Evolutionary conservation across 108 stramenopile genomes (phyloP).

Genomic region (Stephanodiscus triporus): DNA sequence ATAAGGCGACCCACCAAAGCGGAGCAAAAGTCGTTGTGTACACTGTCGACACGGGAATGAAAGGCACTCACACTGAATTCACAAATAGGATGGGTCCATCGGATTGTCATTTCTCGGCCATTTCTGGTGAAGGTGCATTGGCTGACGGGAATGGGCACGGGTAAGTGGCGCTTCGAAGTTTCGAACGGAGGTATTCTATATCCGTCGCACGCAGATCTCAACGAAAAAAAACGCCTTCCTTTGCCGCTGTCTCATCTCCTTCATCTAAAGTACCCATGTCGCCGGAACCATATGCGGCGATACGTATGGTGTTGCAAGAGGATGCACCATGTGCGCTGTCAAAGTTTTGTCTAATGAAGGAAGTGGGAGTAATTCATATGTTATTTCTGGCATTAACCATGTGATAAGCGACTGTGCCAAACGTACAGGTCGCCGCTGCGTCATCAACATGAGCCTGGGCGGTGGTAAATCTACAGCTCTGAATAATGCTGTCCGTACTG

Average conservation of each 20-base stretch:
- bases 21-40: not conserved
- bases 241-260: not conserved
- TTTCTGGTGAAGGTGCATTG: not conserved
- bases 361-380: too few relatives aligned
- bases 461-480: not conserved
- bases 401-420: too few relatives aligned
- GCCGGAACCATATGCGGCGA: not conserved
- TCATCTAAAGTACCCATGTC: not conserved
- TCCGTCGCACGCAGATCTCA: not conserved
- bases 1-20: not conserved
- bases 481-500: not conserved
- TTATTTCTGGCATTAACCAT: too few relatives aligned
- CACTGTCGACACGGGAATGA: not conserved
- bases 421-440: too few relatives aligned
- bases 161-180: not conserved
- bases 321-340: not conserved
- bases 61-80: not conserved
- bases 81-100: not conserved
- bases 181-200: not conserved
- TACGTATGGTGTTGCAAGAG: not conserved
- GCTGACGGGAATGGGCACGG: constrained; percentile 1
- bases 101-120: not conserved
- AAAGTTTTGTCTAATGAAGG: too few relatives aligned
- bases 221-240: not conserved
- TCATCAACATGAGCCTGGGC: too few relatives aligned